Evolutionary conservation across 129 eudicot genomes (phyloP).

Genomic region (Helianthus tuberosus): DNA sequence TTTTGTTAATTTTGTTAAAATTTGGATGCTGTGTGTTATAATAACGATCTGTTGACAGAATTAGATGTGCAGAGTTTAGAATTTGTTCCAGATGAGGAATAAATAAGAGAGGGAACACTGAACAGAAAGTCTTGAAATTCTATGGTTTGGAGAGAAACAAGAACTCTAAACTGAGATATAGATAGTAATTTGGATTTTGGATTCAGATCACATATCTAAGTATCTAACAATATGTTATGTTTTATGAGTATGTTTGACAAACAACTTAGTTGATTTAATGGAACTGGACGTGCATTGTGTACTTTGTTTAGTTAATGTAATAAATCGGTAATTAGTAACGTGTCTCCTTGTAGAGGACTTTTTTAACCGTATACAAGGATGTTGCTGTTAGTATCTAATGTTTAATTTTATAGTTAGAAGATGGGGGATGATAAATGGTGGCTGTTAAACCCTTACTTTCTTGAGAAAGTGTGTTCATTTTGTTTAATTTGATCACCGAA

Average conservation of each 20-base stretch:
- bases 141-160: not conserved
- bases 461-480: too few relatives aligned
- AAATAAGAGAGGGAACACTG: not conserved
- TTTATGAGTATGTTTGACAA: slow-evolving; percentile 11
- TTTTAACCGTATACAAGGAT: too few relatives aligned
- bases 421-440: too few relatives aligned
- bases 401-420: too few relatives aligned
- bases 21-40: slow-evolving; percentile 18
- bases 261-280: not conserved
- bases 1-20: not conserved
- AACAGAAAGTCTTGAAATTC: not conserved
- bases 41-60: not conserved
- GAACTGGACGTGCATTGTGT: too few relatives aligned
- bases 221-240: not conserved
- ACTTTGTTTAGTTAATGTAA: too few relatives aligned
- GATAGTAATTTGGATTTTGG: slow-evolving; percentile 10
- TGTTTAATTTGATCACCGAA: too few relatives aligned
- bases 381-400: too few relatives aligned
- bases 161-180: not conserved
- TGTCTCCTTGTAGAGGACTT: too few relatives aligned
- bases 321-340: too few relatives aligned
- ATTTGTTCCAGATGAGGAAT: not conserved
- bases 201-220: not conserved
- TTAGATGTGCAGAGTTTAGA: not conserved
- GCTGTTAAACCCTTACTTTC: too few relatives aligned